Base-by-base conservation (phyloP, 179 eudicot genomes). In the Beta macrorhiza region DNA sequence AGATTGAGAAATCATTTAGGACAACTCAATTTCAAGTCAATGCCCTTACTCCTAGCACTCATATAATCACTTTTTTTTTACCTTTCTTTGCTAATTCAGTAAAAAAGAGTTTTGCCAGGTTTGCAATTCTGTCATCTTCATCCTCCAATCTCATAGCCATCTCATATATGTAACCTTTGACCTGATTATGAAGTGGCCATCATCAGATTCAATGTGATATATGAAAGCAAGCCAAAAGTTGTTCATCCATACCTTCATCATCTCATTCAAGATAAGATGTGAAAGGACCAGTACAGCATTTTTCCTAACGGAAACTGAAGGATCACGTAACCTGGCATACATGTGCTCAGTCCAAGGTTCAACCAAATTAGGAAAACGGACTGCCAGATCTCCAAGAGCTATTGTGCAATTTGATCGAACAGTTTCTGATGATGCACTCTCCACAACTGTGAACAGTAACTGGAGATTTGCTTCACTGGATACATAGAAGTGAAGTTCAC, bases 301-400 rank as follows among this genome's bases (percentile, higher is more conserved):
- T 86, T 93, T 96, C 83, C 99, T 83, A 80, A 96, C 99, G 80
- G 96, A 88, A 73, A 81, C 89, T 76, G 98, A 92, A 65, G 91
- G 88, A 85, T 96, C 99, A 52, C 89, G 88, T 85, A 96, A 88
- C 72, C 97, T 90, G 52, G 94, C 90, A 89, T 96, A 96, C 90
- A 96, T 91, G 81, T 93, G 89, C 82, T 96, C 98, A 6, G 99
- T 96, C 98, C 99, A 96, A 67, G 99, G 99, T 84, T 96, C 99
- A 83, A 96, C 83, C 79, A 93, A 80, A 88, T 96, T 96, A 58
- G 99, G 99, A 89, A 92, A 92, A 47, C 99, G 98, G 81, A 96
- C 97, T 11, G 97, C 97, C 80, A 96, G 83, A 79, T 96, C 99
- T 57, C 99, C 99, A 86, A 96, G 94, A 80, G 98, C 95, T 72